Percentiles rank a stretch among this genome's conserved stretches.
Conservation (phyloP, 768 basidiomycete genomes). For the Xanthoconium stramineum region DNA sequence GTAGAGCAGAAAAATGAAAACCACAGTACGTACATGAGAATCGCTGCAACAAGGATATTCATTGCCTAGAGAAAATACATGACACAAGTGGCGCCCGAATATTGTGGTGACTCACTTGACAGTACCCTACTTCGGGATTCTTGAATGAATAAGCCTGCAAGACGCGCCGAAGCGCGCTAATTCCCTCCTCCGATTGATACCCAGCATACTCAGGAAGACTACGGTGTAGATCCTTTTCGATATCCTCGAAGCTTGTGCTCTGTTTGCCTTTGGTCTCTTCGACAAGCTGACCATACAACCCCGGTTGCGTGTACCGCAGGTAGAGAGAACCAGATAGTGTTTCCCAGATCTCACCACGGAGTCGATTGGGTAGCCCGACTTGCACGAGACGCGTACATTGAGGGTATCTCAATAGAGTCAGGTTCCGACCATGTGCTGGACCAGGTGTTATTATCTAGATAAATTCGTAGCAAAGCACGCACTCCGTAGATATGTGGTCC, state of each 20-base stretch:
- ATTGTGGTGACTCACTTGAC: conserved; percentile 56
- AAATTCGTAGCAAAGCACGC: conserved; percentile 18
- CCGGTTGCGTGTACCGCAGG: conserved; percentile 84
- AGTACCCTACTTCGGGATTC: conserved; percentile 93
- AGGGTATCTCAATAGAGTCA: conserved; percentile 94
- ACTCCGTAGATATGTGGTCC: conserved; percentile 87
- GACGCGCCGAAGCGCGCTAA: conserved; percentile 79
- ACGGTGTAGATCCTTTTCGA: conserved; percentile 96
- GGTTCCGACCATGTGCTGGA: conserved; percentile 85
- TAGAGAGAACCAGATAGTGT: conserved; percentile 91
- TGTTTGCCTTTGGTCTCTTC: conserved; percentile 74
- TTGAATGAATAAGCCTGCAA: conserved; percentile 94
- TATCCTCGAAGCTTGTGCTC: conserved; percentile 92
- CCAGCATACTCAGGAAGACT: conserved; percentile 96
- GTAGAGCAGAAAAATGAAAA: neutral
- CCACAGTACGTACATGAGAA: conserved; percentile 65
- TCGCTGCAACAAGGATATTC: conserved; percentile 97
- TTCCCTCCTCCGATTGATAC: conserved; percentile 89
- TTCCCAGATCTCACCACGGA: conserved; percentile 99
- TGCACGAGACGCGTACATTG: conserved; percentile 96
- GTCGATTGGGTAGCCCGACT: conserved; percentile 90
- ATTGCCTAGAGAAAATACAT: conserved; percentile 60
- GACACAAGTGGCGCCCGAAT: neutral
- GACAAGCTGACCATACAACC: conserved; percentile 73
- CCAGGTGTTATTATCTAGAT: conserved; percentile 9